Evolutionary conservation across 2,329 filamentous ascomycete genomes (phyloP).

Genomic region (Alternaria consortialis): DNA sequence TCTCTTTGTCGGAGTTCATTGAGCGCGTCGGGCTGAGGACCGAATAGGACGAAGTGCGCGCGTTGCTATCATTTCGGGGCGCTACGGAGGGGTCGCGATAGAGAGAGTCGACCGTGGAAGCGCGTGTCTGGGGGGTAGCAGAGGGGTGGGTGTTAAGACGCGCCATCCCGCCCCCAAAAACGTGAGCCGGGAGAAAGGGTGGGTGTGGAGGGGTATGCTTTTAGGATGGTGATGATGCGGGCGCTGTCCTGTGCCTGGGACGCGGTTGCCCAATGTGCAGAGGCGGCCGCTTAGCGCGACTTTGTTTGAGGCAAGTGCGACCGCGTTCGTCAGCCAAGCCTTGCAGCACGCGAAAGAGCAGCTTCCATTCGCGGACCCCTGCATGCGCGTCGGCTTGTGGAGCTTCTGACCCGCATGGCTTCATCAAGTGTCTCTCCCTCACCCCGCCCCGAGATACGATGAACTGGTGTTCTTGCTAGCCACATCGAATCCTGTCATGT

Average conservation of each 20-base stretch:
- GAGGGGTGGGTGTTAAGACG: slow-evolving; percentile 47
- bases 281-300: slow-evolving; percentile 27
- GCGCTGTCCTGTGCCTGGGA: slow-evolving; percentile 5
- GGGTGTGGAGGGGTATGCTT: not conserved
- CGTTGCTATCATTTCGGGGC: slow-evolving; percentile 23
- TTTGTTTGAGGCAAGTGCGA: slow-evolving; percentile 24
- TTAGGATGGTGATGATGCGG: slow-evolving; percentile 5
- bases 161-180: slow-evolving; percentile 38
- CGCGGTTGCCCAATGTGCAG: slow-evolving; percentile 23
- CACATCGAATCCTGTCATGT: slow-evolving; percentile 6
- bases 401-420: slow-evolving; percentile 3
- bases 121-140: slow-evolving; percentile 41
- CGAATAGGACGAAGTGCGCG: slow-evolving; percentile 41
- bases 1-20: slow-evolving; percentile 57
- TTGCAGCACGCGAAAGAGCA: slow-evolving; percentile 29
- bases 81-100: slow-evolving; percentile 50
- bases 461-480: slow-evolving; percentile 6
- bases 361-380: slow-evolving; percentile 29
- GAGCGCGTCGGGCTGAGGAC: slow-evolving; percentile 45
- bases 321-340: slow-evolving; percentile 30
- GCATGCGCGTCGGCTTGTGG: slow-evolving; percentile 15
- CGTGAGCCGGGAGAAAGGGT: not conserved
- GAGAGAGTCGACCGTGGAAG: slow-evolving; percentile 45
- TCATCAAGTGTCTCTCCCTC: slow-evolving; percentile 11
- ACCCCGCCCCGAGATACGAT: slow-evolving; percentile 13